These are phyloP conservation scores for Inonotus hispidus DNA, from an alignment of 1,284 basidiomycete species.

Conservation along the genomic window DNA sequence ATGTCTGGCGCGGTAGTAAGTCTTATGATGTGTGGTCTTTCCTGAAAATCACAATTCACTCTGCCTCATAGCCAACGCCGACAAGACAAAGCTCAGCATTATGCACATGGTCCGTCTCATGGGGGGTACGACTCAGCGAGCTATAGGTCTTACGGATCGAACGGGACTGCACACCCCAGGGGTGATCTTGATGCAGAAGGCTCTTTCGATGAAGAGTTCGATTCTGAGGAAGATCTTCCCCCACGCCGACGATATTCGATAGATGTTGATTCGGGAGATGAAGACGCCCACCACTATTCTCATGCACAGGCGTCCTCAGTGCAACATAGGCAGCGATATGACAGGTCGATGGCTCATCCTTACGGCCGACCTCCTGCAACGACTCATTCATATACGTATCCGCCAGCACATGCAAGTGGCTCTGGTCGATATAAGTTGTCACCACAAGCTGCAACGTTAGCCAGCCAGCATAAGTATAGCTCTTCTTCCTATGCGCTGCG, in stretches of 20 bases:
- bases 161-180: slow-evolving; percentile 22
- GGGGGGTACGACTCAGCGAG: neutral
- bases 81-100: slow-evolving; percentile 13
- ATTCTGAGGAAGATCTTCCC: slow-evolving; percentile 31
- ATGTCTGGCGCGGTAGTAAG: slow-evolving; percentile 61
- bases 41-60: neutral
- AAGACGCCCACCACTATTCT: neutral
- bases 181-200: slow-evolving; percentile 13
- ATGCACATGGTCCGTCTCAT: neutral
- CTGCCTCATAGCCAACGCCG: slow-evolving; percentile 7
- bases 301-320: neutral
- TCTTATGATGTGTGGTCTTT: slow-evolving; percentile 22
- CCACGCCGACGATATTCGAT: neutral
- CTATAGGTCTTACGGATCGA: slow-evolving; percentile 19
- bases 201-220: slow-evolving; percentile 33
- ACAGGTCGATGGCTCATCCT: neutral
- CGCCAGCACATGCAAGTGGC: neutral
- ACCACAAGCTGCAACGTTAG: neutral
- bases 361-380: neutral
- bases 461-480: neutral
- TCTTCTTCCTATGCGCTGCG: neutral
- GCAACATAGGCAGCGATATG: neutral
- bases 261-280: slow-evolving; percentile 6
- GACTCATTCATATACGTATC: neutral
- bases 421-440: slow-evolving; percentile 1